phyloP scores from a whole-genome alignment of 371 early-diverging fungal species.

The Capillidium heterosporum region DNA sequence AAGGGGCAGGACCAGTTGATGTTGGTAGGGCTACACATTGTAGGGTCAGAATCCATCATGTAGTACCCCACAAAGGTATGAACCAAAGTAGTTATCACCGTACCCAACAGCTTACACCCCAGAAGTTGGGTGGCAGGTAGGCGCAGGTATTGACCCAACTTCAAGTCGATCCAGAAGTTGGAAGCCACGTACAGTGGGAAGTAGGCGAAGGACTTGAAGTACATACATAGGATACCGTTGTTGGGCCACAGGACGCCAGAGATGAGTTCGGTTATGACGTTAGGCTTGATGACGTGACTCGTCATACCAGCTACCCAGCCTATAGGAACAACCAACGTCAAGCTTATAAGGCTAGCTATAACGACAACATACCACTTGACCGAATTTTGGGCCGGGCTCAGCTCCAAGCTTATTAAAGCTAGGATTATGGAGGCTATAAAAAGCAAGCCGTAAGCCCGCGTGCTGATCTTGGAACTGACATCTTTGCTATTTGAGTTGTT shows the following conservation, averaged over 20 bases:
- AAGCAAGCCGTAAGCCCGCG: no score
- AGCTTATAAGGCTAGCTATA: slow-evolving; percentile 34
- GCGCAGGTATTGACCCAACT: slow-evolving; percentile 33
- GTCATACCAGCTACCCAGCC: slow-evolving; percentile 33
- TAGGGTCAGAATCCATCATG: slow-evolving; percentile 23
- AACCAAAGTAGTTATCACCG: slow-evolving; percentile 28
- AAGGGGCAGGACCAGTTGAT: slow-evolving; percentile 13
- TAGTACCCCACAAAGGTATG: slow-evolving; percentile 28
- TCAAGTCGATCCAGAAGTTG: slow-evolving; percentile 20
- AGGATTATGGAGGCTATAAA: no score
- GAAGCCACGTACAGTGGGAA: slow-evolving; percentile 17
- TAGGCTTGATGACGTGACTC: slow-evolving; percentile 13
- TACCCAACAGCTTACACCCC: slow-evolving; percentile 16
- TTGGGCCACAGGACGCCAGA: slow-evolving; percentile 45
- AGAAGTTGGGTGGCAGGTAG: slow-evolving; percentile 22
- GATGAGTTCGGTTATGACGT: slow-evolving; percentile 29
- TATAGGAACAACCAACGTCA: slow-evolving; percentile 45
- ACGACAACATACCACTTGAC: slow-evolving; percentile 40
- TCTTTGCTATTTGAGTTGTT: no score
- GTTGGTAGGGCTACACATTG: slow-evolving; percentile 21
- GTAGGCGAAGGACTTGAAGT: slow-evolving; percentile 45
- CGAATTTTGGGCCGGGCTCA: not conserved
- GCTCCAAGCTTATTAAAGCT: not conserved
- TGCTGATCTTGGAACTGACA: no score
- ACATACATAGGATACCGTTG: slow-evolving; percentile 36